Evolutionary conservation across 2,329 filamentous ascomycete species (phyloP).

Genomic region (Beauveria brongniartii): DNA sequence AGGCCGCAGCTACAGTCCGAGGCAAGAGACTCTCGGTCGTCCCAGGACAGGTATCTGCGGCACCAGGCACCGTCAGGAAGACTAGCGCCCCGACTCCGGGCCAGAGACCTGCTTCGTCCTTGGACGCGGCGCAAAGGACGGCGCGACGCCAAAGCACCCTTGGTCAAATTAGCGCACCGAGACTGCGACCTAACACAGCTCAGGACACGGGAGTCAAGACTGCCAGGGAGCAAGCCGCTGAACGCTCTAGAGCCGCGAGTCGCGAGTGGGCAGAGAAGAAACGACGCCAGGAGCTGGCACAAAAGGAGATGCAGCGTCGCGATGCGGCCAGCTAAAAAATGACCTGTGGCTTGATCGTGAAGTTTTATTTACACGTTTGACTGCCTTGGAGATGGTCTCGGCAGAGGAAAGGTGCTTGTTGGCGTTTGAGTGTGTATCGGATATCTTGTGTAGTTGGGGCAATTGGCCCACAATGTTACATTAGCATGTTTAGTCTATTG

Average conservation of each 20-base stretch:
- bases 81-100: neutral
- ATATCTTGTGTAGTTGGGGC: conserved; percentile 3
- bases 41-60: conserved; percentile 19
- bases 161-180: conserved; percentile 29
- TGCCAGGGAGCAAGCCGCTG: conserved; percentile 52
- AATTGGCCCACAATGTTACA: conserved; percentile 9
- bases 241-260: conserved; percentile 49
- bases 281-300: conserved; percentile 29
- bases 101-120: neutral
- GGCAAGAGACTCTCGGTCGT: conserved; percentile 17
- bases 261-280: conserved; percentile 57
- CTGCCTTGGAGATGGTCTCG: neutral
- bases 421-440: conserved; percentile 1
- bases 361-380: neutral
- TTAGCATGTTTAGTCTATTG: conserved; percentile 8
- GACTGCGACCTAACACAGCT: conserved; percentile 43
- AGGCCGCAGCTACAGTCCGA: conserved; percentile 12
- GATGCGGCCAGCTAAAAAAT: neutral
- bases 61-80: conserved; percentile 15
- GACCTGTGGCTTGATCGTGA: neutral
- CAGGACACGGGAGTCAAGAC: conserved; percentile 44
- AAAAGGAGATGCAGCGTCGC: conserved; percentile 3
- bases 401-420: neutral
- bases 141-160: conserved; percentile 10
- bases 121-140: conserved; percentile 1